A percentile compares a stretch with the other conserved stretches of the same genome.
Conservation (phyloP, 345 rosid species). For the Aquilaria sinensis region DNA sequence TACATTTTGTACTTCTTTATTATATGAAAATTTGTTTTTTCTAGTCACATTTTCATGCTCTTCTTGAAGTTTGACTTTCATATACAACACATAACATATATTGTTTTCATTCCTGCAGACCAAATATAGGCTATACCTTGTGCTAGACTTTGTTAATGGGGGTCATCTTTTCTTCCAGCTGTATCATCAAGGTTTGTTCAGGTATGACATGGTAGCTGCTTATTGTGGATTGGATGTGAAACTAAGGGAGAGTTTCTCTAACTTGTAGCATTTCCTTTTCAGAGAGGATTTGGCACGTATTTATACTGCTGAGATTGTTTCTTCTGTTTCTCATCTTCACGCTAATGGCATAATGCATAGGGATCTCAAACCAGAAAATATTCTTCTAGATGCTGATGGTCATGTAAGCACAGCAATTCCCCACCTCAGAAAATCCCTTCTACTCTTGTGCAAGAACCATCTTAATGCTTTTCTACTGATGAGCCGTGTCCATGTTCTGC, state of each 20-base stretch:
- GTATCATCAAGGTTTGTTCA: slow-evolving; percentile 44
- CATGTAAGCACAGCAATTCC: slow-evolving; percentile 28
- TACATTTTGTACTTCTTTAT: neutral
- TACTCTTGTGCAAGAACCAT: neutral
- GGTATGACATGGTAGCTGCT: slow-evolving; percentile 15
- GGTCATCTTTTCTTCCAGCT: slow-evolving; percentile 42
- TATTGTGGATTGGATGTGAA: slow-evolving; percentile 1
- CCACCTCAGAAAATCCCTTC: neutral
- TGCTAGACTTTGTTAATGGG: slow-evolving; percentile 43
- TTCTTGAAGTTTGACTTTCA: neutral
- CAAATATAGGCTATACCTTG: slow-evolving; percentile 41
- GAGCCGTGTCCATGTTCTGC: neutral
- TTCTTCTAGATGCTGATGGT: slow-evolving; percentile 32
- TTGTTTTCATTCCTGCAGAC: slow-evolving; percentile 11
- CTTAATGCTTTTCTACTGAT: neutral
- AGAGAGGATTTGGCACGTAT: slow-evolving; percentile 95
- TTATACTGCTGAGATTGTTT: slow-evolving; percentile 63
- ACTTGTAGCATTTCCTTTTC: slow-evolving; percentile 8
- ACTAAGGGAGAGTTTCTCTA: slow-evolving; percentile 3
- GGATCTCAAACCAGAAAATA: slow-evolving; percentile 55
- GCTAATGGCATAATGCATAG: slow-evolving; percentile 62
- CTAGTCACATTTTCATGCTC: neutral
- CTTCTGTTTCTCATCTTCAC: slow-evolving; percentile 43
- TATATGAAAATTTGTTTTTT: no score
- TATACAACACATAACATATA: neutral